These are phyloP conservation scores for Aphanoascus verrucosus DNA, from an alignment of 2,329 filamentous ascomycete genomes.

Conservation along the genomic window DNA sequence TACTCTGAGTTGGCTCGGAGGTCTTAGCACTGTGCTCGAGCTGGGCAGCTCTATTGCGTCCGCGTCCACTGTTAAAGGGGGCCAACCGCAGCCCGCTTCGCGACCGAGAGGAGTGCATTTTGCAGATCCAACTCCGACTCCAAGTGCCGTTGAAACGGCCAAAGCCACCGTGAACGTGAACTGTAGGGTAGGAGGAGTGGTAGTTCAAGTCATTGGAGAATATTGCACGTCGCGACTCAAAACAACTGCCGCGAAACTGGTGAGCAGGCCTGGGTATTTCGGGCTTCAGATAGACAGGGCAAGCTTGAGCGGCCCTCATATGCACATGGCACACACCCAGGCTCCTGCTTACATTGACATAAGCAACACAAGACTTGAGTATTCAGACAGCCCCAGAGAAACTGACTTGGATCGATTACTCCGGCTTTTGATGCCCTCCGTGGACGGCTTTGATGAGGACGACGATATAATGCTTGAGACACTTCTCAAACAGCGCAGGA, in stretches of 20 bases:
- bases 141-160: conserved; percentile 1
- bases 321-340: conserved; percentile 36
- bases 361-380: conserved; percentile 59
- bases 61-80: conserved; percentile 45
- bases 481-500: conserved; percentile 69
- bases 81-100: conserved; percentile 24
- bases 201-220: conserved; percentile 65
- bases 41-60: conserved; percentile 76
- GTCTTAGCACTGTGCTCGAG: conserved; percentile 80
- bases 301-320: conserved; percentile 60
- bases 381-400: conserved; percentile 61
- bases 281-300: conserved; percentile 65
- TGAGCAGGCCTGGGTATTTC: conserved; percentile 62
- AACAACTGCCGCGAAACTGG: conserved; percentile 70
- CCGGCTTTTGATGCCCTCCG: conserved; percentile 80
- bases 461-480: conserved; percentile 95
- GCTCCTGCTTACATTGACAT: conserved; percentile 54
- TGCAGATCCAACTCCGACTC: conserved; percentile 32
- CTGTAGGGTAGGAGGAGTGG: conserved; percentile 62
- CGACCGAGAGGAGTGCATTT: conserved; percentile 47
- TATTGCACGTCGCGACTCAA: conserved; percentile 64
- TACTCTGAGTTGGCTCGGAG: conserved; percentile 78
- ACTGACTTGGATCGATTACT: conserved; percentile 71
- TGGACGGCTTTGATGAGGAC: conserved; percentile 75
- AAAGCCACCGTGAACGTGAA: conserved; percentile 51